Evolutionary conservation across 2,329 filamentous ascomycete species (phyloP).

Genomic region (Ceratocystis cubensis): DNA sequence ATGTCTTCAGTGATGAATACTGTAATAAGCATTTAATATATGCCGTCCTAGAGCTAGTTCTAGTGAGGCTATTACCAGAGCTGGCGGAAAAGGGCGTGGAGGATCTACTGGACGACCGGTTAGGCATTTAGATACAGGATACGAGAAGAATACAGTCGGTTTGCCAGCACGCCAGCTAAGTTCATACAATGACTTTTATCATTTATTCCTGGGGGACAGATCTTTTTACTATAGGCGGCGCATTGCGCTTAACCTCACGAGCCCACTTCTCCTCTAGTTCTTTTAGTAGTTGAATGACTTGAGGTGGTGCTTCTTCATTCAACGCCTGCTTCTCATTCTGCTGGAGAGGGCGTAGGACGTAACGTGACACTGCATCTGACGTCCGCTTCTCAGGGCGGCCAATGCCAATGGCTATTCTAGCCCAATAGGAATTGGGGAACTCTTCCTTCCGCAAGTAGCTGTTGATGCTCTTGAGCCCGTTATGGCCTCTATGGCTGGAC

Average conservation of each 20-base stretch:
- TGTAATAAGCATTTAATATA: conserved; percentile 90
- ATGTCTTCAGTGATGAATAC: conserved; percentile 68
- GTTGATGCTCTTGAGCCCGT: conserved; percentile 58
- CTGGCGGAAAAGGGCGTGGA: conserved; percentile 56
- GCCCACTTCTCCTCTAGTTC: conserved; percentile 35
- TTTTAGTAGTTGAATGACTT: conserved; percentile 39
- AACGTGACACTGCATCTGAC: conserved; percentile 53
- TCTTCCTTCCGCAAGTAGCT: conserved; percentile 34
- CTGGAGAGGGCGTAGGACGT: conserved; percentile 62
- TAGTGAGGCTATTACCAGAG: conserved; percentile 78
- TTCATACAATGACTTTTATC: not conserved
- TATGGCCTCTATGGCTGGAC: conserved; percentile 56
- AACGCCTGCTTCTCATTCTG: conserved; percentile 38
- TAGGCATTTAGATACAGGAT: conserved; percentile 29
- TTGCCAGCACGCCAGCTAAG: not conserved
- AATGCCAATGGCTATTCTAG: conserved; percentile 69
- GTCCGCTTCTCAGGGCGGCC: conserved; percentile 65
- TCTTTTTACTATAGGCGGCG: not conserved
- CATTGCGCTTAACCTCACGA: not conserved
- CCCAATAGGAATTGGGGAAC: conserved; percentile 35
- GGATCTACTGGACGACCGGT: conserved; percentile 62
- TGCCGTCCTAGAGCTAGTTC: conserved; percentile 62
- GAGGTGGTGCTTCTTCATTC: conserved; percentile 38
- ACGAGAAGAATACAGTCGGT: not conserved
- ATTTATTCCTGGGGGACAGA: not conserved